Percentiles rank a stretch among this genome's conserved stretches.
Evolutionary conservation across 768 basidiomycete species (phyloP).

Genomic region (Galerina sulciceps): DNA sequence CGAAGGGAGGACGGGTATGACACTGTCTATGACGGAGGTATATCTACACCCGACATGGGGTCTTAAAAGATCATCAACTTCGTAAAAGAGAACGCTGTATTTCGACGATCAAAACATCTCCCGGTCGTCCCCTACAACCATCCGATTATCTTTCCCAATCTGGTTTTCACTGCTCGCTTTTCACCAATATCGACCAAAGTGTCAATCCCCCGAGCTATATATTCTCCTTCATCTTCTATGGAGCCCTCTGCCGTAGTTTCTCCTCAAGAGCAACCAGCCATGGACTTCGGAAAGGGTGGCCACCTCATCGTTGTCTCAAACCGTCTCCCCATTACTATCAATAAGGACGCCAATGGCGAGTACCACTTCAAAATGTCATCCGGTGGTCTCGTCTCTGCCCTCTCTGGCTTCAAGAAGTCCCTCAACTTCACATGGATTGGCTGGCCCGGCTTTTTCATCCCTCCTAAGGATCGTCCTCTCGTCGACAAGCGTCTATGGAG

Average conservation of each 20-base stretch:
- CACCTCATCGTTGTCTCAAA: conserved; percentile 97
- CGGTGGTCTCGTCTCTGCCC: conserved; percentile 95
- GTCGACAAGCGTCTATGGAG: conserved; percentile 93
- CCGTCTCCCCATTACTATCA: conserved; percentile 94
- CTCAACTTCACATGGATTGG: conserved; percentile 98
- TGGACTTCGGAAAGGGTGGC: conserved; percentile 52
- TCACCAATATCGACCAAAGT: conserved; percentile 23
- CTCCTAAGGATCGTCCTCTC: conserved; percentile 84
- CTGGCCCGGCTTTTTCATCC: conserved; percentile 95
- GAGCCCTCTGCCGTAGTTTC: conserved; percentile 29
- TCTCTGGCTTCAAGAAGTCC: conserved; percentile 97
- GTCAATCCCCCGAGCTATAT: conserved; percentile 24
- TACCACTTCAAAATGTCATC: conserved; percentile 99
- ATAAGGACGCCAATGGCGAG: conserved; percentile 88
- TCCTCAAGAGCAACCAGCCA: conserved; percentile 36
- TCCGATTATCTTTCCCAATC: conserved; percentile 39
- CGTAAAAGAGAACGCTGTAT: background rate
- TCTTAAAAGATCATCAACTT: conserved; percentile 5
- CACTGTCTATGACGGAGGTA: background rate
- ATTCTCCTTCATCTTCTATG: conserved; percentile 27
- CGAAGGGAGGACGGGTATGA: conserved; percentile 3
- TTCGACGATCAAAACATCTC: conserved; percentile 31
- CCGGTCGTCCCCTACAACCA: conserved; percentile 26
- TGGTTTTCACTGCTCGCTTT: conserved; percentile 31
- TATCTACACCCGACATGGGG: background rate